Percentiles rank a stretch among this genome's conserved stretches.
These are phyloP conservation scores for Dryas integrifolia DNA, from an alignment of 331 rosid species.

Conservation along the genomic window DNA sequence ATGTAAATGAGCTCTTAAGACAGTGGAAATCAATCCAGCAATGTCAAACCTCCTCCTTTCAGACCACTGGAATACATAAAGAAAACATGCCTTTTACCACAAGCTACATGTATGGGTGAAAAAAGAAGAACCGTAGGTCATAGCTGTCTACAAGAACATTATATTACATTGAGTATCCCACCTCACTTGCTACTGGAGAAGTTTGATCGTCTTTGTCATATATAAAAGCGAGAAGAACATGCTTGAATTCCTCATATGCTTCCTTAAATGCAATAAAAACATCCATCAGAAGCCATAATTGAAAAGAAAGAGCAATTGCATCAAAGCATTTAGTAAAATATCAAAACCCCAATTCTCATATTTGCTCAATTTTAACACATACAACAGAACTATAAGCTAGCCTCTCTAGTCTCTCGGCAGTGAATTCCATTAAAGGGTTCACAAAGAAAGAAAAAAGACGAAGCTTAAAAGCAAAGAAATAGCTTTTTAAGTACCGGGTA, in stretches of 20 bases:
- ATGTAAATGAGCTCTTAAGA: conserved; percentile 85
- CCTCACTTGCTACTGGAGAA: conserved; percentile 93
- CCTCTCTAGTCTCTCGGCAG: neutral
- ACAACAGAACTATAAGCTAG: neutral
- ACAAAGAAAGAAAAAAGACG: neutral
- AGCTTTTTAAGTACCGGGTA: conserved; percentile 62
- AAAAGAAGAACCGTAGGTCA: neutral
- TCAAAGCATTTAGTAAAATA: neutral
- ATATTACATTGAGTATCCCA: conserved; percentile 21
- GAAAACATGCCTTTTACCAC: neutral
- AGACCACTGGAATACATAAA: conserved; percentile 69
- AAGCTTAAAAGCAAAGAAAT: neutral
- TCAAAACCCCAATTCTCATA: neutral
- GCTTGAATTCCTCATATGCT: conserved; percentile 99
- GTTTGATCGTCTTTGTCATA: conserved; percentile 80
- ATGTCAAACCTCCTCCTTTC: conserved; percentile 81
- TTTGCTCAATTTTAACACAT: neutral
- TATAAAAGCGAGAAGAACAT: conserved; percentile 85
- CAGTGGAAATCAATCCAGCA: conserved; percentile 80
- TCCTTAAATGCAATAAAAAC: conserved; percentile 63
- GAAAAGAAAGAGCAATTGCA: conserved; percentile 10
- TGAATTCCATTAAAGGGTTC: neutral
- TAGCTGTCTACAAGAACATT: neutral
- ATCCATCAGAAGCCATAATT: conserved; percentile 35
- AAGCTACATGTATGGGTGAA: neutral